Conservation (phyloP, 2,329 filamentous ascomycete species). For the Dendrostoma leiphaemia region DNA sequence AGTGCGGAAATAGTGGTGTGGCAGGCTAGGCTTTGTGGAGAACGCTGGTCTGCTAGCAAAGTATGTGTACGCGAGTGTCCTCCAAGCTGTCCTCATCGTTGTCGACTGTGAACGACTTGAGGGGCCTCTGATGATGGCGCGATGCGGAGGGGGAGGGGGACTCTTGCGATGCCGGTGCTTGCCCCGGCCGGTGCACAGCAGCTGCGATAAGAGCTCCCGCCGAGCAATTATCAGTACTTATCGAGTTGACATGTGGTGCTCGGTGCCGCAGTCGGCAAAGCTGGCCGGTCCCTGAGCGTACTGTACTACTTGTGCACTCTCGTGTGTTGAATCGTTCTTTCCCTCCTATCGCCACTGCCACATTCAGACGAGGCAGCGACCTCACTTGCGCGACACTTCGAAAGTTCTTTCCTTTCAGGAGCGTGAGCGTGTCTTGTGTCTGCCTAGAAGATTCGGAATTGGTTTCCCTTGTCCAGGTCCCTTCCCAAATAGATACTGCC, state of each 20-base stretch:
- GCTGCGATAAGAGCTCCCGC: constrained; percentile 13
- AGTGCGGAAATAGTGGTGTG: constrained; percentile 28
- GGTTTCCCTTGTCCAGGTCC: no score
- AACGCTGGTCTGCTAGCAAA: constrained; percentile 1
- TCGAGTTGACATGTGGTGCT: no score
- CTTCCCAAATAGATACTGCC: not conserved
- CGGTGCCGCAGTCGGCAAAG: no score
- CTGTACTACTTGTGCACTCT: not conserved
- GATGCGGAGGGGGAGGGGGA: no score
- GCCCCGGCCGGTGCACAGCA: not conserved
- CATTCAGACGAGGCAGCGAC: not conserved
- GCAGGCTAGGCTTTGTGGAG: constrained; percentile 16
- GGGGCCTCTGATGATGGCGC: no score
- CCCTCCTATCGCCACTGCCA: not conserved
- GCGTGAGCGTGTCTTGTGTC: not conserved
- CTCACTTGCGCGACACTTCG: not conserved
- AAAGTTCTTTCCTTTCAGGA: not conserved
- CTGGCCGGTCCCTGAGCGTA: no score
- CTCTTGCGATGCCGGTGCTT: no score
- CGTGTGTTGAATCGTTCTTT: not conserved
- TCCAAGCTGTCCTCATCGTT: constrained; percentile 16
- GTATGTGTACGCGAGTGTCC: constrained; percentile 6
- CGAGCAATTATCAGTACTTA: no score
- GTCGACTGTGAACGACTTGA: not conserved
- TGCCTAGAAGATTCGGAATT: no score